Base-by-base conservation (phyloP, 306 rosid genomes). In the Glycine latifolia region DNA sequence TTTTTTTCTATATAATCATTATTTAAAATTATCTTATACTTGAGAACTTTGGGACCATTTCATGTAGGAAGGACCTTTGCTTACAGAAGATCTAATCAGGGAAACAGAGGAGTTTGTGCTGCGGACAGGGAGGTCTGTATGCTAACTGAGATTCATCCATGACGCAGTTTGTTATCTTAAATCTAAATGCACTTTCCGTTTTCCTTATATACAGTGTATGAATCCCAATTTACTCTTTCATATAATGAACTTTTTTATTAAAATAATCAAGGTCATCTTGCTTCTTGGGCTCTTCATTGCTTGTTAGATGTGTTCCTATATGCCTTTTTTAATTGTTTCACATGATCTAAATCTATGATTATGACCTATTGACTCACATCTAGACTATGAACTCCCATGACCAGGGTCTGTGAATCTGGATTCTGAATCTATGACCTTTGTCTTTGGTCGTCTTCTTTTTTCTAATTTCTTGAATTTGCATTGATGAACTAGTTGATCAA, bases 61-160 rank as follows among this genome's bases (percentile, higher is more conserved):
- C 68, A 53, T 92, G 85, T 82, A 96, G 99, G 99, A 96, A 89
- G 98, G 88, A 60, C 99, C 99, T 80, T 83, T 96, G 86, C 97
- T 93, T 54, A 96, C 99, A 20, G 99, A 96, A 89, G 99, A 96
- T 83, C 88, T 93, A 71, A 92, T 96, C 71, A 96, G 87, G 87
- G 99, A 93, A 89, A 93, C 89, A 14, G 98, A 96, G 87, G 99
- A 96, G 84, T 93, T 96, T 88, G 98, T 96, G 84, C 91, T 96
- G 83, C 94, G 97, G 81, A 96, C 99, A 16, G 99, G 99, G 81
- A 96, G 99, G 99, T 93, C 62, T 80, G 90, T 89, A 61, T 39
- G 63, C 62, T 58, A n/a, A 61, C 71, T 58, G 71, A 71, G 37
- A 79, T 71, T 71, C 14, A 26, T 79, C 71, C 76, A 75, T 83